phyloP scores from a whole-genome alignment of 2,329 filamentous ascomycete genomes.

The Paracamarosporium sp. region DNA sequence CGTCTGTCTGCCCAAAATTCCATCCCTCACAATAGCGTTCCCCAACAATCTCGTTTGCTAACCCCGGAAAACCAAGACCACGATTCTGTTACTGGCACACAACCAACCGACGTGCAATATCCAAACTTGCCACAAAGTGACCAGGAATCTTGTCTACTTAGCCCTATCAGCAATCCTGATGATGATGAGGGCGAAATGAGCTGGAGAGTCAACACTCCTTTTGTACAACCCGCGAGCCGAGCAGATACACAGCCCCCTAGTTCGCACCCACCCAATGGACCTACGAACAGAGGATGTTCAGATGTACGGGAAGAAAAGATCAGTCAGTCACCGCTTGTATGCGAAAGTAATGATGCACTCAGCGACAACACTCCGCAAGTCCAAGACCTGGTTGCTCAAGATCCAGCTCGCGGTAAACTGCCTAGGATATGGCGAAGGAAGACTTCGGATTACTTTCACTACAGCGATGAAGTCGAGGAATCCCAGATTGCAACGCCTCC shows the following conservation, averaged over 20 bases:
- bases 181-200: constrained; percentile 40
- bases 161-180: constrained; percentile 37
- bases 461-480: constrained; percentile 46
- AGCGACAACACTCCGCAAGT: constrained; percentile 23
- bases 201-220: constrained; percentile 35
- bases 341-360: constrained; percentile 24
- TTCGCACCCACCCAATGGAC: background rate
- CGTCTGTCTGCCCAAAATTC: constrained; percentile 23
- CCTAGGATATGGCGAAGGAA: constrained; percentile 52
- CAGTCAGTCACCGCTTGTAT: constrained; percentile 40
- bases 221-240: constrained; percentile 10
- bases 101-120: constrained; percentile 33
- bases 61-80: constrained; percentile 44
- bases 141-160: constrained; percentile 31
- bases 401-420: constrained; percentile 49
- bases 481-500: constrained; percentile 15
- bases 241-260: background rate
- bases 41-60: constrained; percentile 37
- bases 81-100: constrained; percentile 17
- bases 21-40: constrained; percentile 30
- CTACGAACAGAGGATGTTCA: background rate
- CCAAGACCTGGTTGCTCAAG: constrained; percentile 44
- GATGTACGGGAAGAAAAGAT: constrained; percentile 59
- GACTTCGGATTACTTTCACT: constrained; percentile 45
- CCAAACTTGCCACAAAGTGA: constrained; percentile 24